Base-by-base conservation (phyloP, 805 yeast species). In the Blastobotrys robertii region DNA sequence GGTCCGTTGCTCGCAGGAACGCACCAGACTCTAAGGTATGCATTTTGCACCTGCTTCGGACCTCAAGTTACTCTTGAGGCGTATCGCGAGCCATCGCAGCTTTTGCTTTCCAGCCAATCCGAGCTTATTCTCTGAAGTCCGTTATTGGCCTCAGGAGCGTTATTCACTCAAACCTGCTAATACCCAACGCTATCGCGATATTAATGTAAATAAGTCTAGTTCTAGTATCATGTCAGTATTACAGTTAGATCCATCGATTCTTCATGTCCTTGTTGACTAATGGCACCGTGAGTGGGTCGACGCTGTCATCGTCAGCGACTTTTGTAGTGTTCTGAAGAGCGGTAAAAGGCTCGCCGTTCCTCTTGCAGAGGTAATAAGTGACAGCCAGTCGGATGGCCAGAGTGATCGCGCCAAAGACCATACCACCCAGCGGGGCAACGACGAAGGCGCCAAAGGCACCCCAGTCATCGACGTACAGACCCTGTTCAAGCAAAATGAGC, bases 381-480 rank as follows among this genome's bases (percentile, higher is more conserved):
- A 44, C 43, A 2, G 40, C 28, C 39, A 54, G 37, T 2, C 68
- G 50, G 8, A 54, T 6, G 3, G 39, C 79, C 22, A 82, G 70
- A 36, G 71, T 68, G 25, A 68, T 53, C 10, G 74, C 60, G 2
- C 84, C 79, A 47, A 79, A 66, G 4, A 81, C 48, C 2, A 87
- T 50, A 8, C 90, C 86, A 22, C 90, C 94, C 34, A 79, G 70
- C 4, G 96, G 96, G 1, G 96, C 92, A 48, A 81, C 83, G 5
- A 84, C 90, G 63, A 88, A 88, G 1, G 96, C 95, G 16, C 95
- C 97, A 65, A 88, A 88, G 0, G 94, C 79, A 54, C 94, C 84
- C 96, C 96, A 88, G 58, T 88, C 96, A 39, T 72, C 74, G 4
- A 74, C 67, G 56, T 88, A 88, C 22, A 88, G 65, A 36, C 97